Conservation (phyloP, 345 rosid species). For the Populus nigra region DNA sequence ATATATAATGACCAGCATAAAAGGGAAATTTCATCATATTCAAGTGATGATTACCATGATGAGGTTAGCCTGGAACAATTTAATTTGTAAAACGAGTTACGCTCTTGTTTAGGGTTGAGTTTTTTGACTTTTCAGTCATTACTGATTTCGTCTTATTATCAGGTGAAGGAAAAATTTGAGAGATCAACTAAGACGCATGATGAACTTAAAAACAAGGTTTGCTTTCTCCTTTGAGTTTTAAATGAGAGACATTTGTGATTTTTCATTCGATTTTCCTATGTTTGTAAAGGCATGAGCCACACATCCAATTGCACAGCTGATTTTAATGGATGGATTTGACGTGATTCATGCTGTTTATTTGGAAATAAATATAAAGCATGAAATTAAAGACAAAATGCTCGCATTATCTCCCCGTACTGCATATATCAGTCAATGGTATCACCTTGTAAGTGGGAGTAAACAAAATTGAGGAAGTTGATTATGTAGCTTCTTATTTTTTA, state of each 20-base stretch:
- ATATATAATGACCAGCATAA: constrained; percentile 34
- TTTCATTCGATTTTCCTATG: neutral
- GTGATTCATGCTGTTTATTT: too few species aligned
- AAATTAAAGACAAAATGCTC: too few species aligned
- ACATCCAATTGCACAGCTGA: too few species aligned
- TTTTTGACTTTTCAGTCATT: neutral
- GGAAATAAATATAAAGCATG: neutral
- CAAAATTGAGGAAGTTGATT: neutral
- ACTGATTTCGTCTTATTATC: constrained; percentile 16
- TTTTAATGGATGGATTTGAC: too few species aligned
- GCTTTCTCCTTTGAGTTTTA: constrained; percentile 7
- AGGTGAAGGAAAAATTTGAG: constrained; percentile 63
- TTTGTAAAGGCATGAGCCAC: too few species aligned
- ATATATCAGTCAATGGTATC: neutral
- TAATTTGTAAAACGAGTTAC: neutral
- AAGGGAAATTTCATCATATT: constrained; percentile 49
- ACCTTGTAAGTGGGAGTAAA: neutral
- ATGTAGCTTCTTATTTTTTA: neutral
- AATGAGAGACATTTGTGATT: neutral
- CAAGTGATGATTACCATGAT: constrained; percentile 42
- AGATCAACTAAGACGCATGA: constrained; percentile 45
- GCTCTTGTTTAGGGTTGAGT: neutral
- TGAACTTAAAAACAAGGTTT: constrained; percentile 63
- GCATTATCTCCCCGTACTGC: neutral
- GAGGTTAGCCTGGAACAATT: constrained; percentile 41